Evolutionary conservation across 768 basidiomycete genomes (phyloP).

Genomic region (Gloeostereum incarnatum): DNA sequence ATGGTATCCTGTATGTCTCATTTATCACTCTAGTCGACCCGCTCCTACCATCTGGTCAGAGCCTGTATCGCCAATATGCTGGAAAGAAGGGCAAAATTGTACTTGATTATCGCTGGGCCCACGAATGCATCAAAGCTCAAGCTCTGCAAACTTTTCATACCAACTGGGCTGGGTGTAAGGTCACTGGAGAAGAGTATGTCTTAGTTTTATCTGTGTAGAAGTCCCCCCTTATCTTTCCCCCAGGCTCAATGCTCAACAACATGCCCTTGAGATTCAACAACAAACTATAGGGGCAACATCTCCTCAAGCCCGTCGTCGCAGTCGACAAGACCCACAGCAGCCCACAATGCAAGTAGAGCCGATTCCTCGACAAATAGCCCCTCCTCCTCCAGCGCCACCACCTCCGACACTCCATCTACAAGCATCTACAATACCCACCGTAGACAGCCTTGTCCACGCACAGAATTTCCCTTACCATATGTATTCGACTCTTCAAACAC

Average conservation of each 20-base stretch:
- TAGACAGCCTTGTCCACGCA: conserved; percentile 12
- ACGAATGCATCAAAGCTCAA: conserved; percentile 63
- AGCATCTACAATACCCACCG: conserved; percentile 17
- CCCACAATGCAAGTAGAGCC: conserved; percentile 4
- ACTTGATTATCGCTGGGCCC: conserved; percentile 65
- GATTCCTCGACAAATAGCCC: conserved; percentile 10
- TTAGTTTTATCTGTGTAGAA: background rate
- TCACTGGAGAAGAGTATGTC: conserved; percentile 69
- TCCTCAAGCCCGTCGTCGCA: conserved; percentile 7
- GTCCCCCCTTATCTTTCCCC: too few relatives aligned
- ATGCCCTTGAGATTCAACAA: conserved; percentile 3
- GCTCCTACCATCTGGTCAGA: conserved; percentile 71
- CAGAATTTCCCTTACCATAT: conserved; percentile 17
- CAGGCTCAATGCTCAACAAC: conserved; percentile 8
- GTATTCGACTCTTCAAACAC: conserved; percentile 18
- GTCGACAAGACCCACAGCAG: conserved; percentile 6
- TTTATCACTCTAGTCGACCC: conserved; percentile 52
- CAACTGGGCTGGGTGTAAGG: conserved; percentile 77
- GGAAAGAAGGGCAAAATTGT: conserved; percentile 77
- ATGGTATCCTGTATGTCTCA: conserved; percentile 6
- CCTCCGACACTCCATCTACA: conserved; percentile 11
- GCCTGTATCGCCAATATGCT: conserved; percentile 69
- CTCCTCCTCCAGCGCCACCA: conserved; percentile 14
- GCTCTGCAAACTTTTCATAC: conserved; percentile 65
- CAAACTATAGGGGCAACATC: conserved; percentile 8